These are phyloP conservation scores for Eucalyptus sideroxylon DNA, from an alignment of 345 rosid species.

Conservation along the genomic window DNA sequence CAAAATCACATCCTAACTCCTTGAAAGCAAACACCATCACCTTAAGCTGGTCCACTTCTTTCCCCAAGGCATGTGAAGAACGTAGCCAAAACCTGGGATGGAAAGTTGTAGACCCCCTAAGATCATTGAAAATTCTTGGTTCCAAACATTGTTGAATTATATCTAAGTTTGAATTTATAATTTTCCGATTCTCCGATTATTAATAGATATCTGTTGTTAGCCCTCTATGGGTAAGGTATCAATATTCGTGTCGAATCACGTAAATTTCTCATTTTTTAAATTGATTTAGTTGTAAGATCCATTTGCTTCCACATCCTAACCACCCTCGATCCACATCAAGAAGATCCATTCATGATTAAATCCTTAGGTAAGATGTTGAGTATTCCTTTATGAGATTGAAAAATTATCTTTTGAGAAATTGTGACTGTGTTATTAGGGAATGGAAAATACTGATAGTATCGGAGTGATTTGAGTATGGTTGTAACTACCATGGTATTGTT, in stretches of 20 bases:
- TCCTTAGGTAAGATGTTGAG: rapidly evolving
- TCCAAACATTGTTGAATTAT: background rate
- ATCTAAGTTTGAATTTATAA: too few species aligned
- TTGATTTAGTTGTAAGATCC: rapidly evolving
- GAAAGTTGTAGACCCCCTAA: background rate
- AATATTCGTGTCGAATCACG: rapidly evolving
- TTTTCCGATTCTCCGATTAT: rapidly evolving
- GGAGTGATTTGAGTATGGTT: rapidly evolving
- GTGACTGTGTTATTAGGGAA: rapidly evolving
- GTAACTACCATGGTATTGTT: rapidly evolving
- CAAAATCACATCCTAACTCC: background rate
- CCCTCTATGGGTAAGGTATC: rapidly evolving
- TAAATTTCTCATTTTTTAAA: rapidly evolving
- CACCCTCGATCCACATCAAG: background rate
- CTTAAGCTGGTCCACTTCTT: background rate
- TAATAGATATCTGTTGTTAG: rapidly evolving
- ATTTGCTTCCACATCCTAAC: rapidly evolving
- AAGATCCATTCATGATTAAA: background rate
- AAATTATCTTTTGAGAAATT: background rate
- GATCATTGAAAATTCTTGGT: background rate
- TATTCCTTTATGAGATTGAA: rapidly evolving
- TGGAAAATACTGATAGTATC: rapidly evolving
- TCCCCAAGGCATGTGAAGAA: background rate
- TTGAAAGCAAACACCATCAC: background rate
- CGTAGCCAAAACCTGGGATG: background rate